Base-by-base conservation (phyloP, 257 asterid genomes). In the Thymus quinquecostatus region DNA sequence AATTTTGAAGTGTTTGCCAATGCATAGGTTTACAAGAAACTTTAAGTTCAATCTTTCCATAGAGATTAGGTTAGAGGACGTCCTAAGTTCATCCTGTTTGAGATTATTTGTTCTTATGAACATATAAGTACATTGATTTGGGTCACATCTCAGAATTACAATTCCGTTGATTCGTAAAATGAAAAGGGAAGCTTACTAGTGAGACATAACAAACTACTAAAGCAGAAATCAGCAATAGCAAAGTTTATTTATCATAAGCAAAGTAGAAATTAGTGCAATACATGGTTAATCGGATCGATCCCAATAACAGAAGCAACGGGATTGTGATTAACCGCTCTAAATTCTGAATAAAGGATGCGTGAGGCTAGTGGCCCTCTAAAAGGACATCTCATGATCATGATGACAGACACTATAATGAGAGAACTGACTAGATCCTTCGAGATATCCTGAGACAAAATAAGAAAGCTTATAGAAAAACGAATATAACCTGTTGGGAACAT, bases 301-400 rank as follows among this genome's bases (percentile, higher is more conserved):
- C 59, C 62, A 33, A 44, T 12, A 54, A 27, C 45, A 56, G 27
- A 70, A 56, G 36, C 9, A 53, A 75, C 56, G 55, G 33, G 40
- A 13, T 40, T 51, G 38, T 34, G 21, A 47, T 70, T 63, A 30
- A 43, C 56, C 13, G 7, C 49, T 58, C 53, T 12, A 43, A 30
- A 40, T 47, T 43, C 7, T n/a, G 29, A 54, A 64, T 21, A 62
- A 64, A 63, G 21, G 53, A 69, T 12, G 60, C 8, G 6, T 51
- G 12, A 65, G 71, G 54, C 66, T 55, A 43, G 51, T 33, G 67
- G 67, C 63, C 74, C 68, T 68, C 64, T 41, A 5, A 73, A 58
- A 64, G 27, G 49, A 32, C 13, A 50, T 38, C 27, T 10, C 60
- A 11, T n/a, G 44, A 40, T 34, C 68, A 49, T 5, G 63, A 79